Evolutionary conservation across 345 rosid species (phyloP), one percentile per base, ranked within the genome.

Genomic region (Camelina hispida): DNA sequence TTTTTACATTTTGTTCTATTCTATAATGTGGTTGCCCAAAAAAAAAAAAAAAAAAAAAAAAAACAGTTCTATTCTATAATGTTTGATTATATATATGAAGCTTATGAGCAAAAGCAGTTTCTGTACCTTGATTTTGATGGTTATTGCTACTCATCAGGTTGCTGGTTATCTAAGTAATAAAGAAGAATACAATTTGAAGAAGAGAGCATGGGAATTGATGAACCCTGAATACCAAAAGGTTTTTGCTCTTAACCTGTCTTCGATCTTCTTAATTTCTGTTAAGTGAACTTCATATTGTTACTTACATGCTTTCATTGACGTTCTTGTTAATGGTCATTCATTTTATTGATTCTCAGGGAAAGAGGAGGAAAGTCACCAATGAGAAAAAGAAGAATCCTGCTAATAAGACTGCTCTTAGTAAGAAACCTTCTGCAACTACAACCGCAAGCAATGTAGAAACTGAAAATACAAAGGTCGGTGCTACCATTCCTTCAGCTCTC

Each of bases 121-220:
- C 1, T 46, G 25, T 46, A 7, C 43, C 9, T 1, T 68, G 47
- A 79, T 28, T 44, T 50, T 30, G 53, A 48, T 63, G 42, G 20
- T 57, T 43, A 62, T 48, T 50, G 40, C 9, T 75, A 53, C 20
- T 64, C 30, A 38, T 53, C 78, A 81, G 81, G 79, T 78, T 44
- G 59, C 35, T 53, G 67, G 71, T 46, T 48, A 47, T 70, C 40
- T 81, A 20, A 68, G 50, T 62, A 59, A 32, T 25, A 55, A 54
- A 18, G 54, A 69, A 10, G 77, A 78, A 22, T 44, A 55, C n/a
- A 48, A 42, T 25, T 17, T 73, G 56, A 78, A 54, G 60, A 73
- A 74, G 69, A 64, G 32, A 28, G 63, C 78, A n/a, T 81, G 84
- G 81, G 84, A 81, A 40, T 0, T 63, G 71, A 73, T 69, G 74